phyloP scores from a whole-genome alignment of 805 yeast species.

The Metschnikowia kunwiensis region DNA sequence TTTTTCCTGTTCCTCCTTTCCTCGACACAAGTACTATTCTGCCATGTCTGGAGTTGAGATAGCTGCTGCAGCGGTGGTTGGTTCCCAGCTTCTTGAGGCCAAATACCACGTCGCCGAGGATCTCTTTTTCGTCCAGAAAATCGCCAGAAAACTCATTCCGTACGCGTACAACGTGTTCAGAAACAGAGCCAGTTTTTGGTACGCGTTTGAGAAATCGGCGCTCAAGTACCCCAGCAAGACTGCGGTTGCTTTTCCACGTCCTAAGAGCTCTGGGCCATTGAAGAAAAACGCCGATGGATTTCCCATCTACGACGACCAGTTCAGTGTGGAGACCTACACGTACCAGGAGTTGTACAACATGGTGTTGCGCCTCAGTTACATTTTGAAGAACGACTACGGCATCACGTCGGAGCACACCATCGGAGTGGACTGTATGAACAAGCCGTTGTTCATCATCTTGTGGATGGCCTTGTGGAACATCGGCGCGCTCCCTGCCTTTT shows the following conservation, averaged over 20 bases:
- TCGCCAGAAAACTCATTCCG: conserved; percentile 45
- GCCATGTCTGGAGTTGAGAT: conserved; percentile 37
- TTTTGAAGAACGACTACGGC: conserved; percentile 60
- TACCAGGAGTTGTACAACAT: conserved; percentile 66
- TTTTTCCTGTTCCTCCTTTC: no score
- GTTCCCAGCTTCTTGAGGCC: conserved; percentile 46
- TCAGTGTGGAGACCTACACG: conserved; percentile 59
- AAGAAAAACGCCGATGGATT: conserved; percentile 28
- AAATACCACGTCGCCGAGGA: conserved; percentile 52
- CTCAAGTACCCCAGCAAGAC: conserved; percentile 44
- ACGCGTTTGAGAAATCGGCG: conserved; percentile 59
- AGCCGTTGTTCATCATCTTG: conserved; percentile 72
- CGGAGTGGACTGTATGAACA: conserved; percentile 75
- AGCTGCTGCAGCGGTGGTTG: conserved; percentile 42
- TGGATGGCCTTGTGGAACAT: conserved; percentile 90
- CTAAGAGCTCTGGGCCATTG: conserved; percentile 27
- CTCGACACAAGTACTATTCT: no score
- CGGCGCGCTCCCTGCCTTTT: conserved; percentile 85
- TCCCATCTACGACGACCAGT: conserved; percentile 51
- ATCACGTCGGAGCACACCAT: conserved; percentile 65
- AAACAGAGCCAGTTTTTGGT: conserved; percentile 63
- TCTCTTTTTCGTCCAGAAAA: conserved; percentile 44
- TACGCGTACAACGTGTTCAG: conserved; percentile 37
- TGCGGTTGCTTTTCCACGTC: conserved; percentile 66
- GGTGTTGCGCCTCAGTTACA: conserved; percentile 61